Base-by-base conservation (phyloP, 2,329 filamentous ascomycete species). In the Aureobasidium pullulans region DNA sequence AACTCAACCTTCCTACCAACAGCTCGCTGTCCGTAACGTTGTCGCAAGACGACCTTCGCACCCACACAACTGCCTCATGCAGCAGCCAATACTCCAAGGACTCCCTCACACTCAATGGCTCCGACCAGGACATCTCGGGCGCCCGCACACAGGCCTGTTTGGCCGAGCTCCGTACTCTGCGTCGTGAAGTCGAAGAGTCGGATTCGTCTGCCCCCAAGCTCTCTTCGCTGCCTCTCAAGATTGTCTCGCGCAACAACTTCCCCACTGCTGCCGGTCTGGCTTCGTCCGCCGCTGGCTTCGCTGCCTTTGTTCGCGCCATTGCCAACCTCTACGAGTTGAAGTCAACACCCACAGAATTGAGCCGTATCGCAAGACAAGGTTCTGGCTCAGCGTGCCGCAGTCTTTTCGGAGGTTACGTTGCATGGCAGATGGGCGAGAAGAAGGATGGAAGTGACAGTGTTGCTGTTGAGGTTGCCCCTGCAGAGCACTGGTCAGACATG, bases 161-260 rank as follows among this genome's bases (percentile, higher is more conserved):
- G 73, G 85, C 88, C 59, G 89, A 90, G 73, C 84, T 99, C 53
- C 88, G 93, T 60, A 73, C 84, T 56, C 85, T 94, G 47, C 88
- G 94, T 63, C 81, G 84, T 56, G 79, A 84, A 28, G 80, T 97
- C 68, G 94, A 99, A 75, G 78, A 79, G 37, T 75, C 81, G 62
- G 79, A 96, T 71, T 67, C 85, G 0, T 85, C 84, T 23, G 82
- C 96, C n/a, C 90, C 93, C 44, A 90, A 89, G 73, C 84, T 99
- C 60, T 89, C 90, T 10, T 72, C 80, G 54, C 80, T 88, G 68
- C 85, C 89, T 36, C 84, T 99, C 62, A 88, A 87, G 67, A 87
- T 99, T 65, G 91, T 96, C 60, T 94, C 89, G 60, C 89, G 94
- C 78, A 99, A 99, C 82, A 99, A 99, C 82, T 99, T 99, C 81